Conservation (phyloP, 257 asterid genomes). For the Solanum lycopersicoides region DNA sequence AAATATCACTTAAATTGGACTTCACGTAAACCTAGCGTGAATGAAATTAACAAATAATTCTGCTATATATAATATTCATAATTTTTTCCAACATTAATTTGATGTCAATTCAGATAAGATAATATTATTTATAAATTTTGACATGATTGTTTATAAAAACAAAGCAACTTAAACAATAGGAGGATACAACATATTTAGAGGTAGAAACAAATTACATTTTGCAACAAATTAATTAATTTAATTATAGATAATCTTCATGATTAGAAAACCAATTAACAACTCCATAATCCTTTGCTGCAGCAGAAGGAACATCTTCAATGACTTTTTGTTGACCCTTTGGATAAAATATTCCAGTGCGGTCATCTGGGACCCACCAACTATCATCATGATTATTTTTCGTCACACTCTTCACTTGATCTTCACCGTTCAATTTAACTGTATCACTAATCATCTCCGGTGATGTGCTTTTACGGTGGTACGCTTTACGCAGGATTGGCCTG, state of each 20-base stretch:
- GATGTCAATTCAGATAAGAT: not conserved
- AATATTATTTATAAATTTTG: too few relatives aligned
- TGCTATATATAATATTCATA: not conserved
- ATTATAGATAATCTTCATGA: constrained; percentile 6
- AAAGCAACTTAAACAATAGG: not conserved
- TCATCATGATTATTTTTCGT: constrained; percentile 10
- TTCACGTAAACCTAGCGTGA: not conserved
- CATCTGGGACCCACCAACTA: constrained; percentile 47
- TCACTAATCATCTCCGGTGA: constrained; percentile 25
- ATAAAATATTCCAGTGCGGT: constrained; percentile 52
- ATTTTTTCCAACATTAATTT: not conserved
- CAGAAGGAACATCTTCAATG: constrained; percentile 39
- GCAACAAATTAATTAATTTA: not conserved
- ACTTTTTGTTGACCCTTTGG: constrained; percentile 71
- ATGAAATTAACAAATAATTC: not conserved
- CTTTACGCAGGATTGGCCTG: constrained; percentile 49
- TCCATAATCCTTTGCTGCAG: constrained; percentile 23
- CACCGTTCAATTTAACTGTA: constrained; percentile 26
- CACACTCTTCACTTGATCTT: constrained; percentile 21
- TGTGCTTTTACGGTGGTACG: constrained; percentile 40
- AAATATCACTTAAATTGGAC: not conserved
- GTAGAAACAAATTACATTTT: not conserved
- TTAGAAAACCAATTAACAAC: constrained; percentile 32
- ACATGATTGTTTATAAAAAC: not conserved
- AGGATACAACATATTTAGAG: not conserved